Evolutionary conservation across 148 eudicot genomes (phyloP).

Genomic region (Chenopodium formosanum): DNA sequence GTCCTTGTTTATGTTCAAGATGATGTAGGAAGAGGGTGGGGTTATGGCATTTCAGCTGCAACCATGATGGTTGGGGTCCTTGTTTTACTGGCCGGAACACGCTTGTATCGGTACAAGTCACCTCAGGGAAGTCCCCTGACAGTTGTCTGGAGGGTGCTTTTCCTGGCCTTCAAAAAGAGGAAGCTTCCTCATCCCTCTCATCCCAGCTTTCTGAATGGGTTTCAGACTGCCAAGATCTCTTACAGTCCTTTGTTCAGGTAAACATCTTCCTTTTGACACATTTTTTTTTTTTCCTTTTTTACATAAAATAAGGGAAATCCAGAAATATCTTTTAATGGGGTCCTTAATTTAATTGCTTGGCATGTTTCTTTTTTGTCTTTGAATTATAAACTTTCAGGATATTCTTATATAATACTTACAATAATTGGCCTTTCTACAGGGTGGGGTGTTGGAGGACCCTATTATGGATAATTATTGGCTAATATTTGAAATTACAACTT

Average conservation of each 20-base stretch:
- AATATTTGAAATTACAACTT: neutral
- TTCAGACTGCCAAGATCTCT: constrained; percentile 47
- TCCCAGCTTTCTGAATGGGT: constrained; percentile 63
- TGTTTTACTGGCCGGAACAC: constrained; percentile 62
- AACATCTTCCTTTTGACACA: neutral
- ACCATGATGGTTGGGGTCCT: constrained; percentile 73
- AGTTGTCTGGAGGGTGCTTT: constrained; percentile 78
- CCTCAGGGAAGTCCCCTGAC: constrained; percentile 92
- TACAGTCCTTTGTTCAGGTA: constrained; percentile 65
- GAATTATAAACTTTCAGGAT: neutral
- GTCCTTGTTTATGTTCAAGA: constrained; percentile 87
- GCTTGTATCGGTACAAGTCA: constrained; percentile 60
- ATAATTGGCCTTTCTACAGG: neutral
- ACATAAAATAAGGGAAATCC: neutral
- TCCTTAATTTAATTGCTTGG: neutral
- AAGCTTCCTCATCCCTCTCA: constrained; percentile 54
- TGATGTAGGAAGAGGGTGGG: constrained; percentile 85
- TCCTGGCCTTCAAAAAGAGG: constrained; percentile 72
- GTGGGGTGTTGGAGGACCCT: constrained; percentile 14
- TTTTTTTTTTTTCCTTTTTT: too few species aligned
- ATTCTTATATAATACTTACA: neutral
- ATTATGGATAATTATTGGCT: neutral
- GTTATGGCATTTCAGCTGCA: constrained; percentile 89
- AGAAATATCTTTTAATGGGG: constrained; percentile 9
- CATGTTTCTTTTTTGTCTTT: neutral